A percentile compares a stretch with the other conserved stretches of the same genome.
Conservation (phyloP, 2,329 filamentous ascomycete genomes). For the Neocucurbitaria cava region DNA sequence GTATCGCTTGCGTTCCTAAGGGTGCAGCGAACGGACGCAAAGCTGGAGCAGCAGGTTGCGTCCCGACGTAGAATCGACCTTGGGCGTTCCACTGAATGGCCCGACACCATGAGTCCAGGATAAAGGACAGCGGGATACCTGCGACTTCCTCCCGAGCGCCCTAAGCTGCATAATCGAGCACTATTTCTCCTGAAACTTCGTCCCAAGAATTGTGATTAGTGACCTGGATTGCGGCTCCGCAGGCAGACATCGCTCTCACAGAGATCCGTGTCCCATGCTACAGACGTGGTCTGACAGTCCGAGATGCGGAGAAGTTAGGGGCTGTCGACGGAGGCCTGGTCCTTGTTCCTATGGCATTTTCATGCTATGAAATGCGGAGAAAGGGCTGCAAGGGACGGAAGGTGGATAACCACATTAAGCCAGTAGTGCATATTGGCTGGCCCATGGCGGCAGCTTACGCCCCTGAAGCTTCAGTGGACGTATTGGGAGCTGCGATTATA, state of each 20-base stretch:
- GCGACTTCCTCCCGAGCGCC: background rate
- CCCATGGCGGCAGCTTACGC: background rate
- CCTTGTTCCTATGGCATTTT: background rate
- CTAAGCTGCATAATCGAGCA: background rate
- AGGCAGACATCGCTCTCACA: background rate
- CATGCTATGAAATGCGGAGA: conserved; percentile 4
- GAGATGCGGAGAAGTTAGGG: conserved; percentile 3
- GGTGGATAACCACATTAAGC: background rate
- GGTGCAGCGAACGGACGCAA: no score
- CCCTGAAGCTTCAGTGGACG: background rate
- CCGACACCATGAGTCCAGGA: background rate
- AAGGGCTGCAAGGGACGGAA: conserved; percentile 1
- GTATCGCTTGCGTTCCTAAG: no score
- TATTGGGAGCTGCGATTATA: background rate
- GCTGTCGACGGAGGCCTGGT: background rate
- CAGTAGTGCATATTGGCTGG: background rate
- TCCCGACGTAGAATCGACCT: no score
- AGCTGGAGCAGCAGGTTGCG: no score
- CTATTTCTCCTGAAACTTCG: background rate
- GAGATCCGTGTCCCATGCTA: background rate
- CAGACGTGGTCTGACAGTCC: background rate
- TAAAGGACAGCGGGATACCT: no score
- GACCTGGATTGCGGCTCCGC: background rate
- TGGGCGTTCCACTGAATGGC: no score
- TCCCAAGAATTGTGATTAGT: background rate